Evolutionary conservation across 495 filamentous ascomycete species (phyloP).

Genomic region (Rusavskia elegans): DNA sequence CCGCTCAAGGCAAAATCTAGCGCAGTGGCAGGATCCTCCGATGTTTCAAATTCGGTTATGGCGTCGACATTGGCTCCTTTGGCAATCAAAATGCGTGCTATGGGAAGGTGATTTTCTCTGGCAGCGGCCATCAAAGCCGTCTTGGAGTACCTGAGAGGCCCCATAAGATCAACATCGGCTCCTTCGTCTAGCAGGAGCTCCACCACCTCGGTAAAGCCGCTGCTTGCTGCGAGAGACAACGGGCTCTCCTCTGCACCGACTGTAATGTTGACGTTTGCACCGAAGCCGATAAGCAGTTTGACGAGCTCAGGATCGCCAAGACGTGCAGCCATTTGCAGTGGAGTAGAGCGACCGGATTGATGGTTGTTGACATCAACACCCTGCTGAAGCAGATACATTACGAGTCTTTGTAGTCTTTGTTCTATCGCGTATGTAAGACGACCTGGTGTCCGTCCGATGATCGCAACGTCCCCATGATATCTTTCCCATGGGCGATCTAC

Average conservation of each 20-base stretch:
- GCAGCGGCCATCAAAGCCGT: slow-evolving; percentile 10
- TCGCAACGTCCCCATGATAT: no score
- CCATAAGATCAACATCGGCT: slow-evolving; percentile 11
- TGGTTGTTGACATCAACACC: neutral
- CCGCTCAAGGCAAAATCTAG: slow-evolving; percentile 12
- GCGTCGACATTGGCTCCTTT: slow-evolving; percentile 10
- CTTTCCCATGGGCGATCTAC: neutral
- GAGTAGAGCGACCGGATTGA: neutral
- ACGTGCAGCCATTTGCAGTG: neutral
- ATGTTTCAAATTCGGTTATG: neutral
- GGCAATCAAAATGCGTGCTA: slow-evolving; percentile 9
- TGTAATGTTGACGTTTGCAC: neutral
- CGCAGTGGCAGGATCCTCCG: slow-evolving; percentile 7
- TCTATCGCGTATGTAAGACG: neutral
- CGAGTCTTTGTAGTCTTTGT: neutral
- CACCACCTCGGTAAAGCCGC: slow-evolving; percentile 7
- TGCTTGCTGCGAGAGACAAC: slow-evolving; percentile 9
- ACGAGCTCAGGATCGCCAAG: slow-evolving; percentile 3
- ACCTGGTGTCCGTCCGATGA: no score
- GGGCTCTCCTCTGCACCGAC: neutral
- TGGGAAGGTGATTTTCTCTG: neutral
- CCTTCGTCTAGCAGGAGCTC: slow-evolving; percentile 9
- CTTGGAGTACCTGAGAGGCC: neutral
- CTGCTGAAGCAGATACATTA: neutral
- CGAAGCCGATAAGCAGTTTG: neutral